Evolutionary conservation across 768 basidiomycete genomes (phyloP), one percentile per base, ranked within the genome.

Genomic region (Tremella mesenterica): DNA sequence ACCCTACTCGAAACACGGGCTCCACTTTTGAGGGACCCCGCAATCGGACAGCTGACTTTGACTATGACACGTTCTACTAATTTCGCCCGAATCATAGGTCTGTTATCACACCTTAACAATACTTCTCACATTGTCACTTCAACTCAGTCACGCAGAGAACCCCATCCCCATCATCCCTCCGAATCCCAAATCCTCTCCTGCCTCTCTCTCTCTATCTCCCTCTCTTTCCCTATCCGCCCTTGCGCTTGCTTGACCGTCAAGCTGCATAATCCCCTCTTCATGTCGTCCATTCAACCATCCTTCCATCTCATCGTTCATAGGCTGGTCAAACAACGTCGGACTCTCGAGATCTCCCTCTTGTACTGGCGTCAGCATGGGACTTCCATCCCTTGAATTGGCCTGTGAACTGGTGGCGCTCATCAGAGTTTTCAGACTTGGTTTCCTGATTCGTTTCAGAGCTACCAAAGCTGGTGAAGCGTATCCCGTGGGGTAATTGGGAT

Each of bases 361-460:
- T 5, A 41, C n/a, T 23, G 38, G 38, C 8, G 38, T 23, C 38
- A 41, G 38, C 38, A 41, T 41, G n/a, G 38, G 38, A 23, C 38
- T 41, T 5, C 5, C 38, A n/a, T 18, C 8, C 5, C n/a, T n/a
- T 16, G 38, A 41, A 16, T 41, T 41, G 38, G n/a, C 33, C 29
- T 27, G 29, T 31, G 47, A 48, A 7, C 29, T 48, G 9, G 47
- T 18, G 29, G 20, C 33, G 3, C 29, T 30, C 18, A 67, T 64
- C 23, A 67, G 43, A 10, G 65, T 67, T 10, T 55, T 48, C 9
- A 67, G 34, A 1, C 54, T 54, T 4, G 65, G 65, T 51, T 55
- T 57, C 10, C 60, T 55, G 27, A 64, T 60, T n/a, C 59, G 53
- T 23, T 46, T 56, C 5, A 54, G 57, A 6, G 63, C 56, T 21